Evolutionary conservation across 73 alveolate species (phyloP), one percentile per base, ranked within the genome.

Genomic region (Paramecium tetraurelia): DNA sequence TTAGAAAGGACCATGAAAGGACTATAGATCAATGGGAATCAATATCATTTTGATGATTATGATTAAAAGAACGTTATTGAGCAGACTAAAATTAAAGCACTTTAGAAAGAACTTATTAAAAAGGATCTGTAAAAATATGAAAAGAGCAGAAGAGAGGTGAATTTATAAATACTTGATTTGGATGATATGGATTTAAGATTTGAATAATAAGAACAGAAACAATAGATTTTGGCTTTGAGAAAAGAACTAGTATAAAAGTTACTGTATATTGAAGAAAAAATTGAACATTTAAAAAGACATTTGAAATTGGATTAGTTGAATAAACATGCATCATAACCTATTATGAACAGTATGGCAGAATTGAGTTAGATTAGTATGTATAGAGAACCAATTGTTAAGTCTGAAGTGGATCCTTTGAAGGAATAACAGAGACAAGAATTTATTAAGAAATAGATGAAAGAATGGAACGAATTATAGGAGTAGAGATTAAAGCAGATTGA

Each of bases 391-490:
- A 21, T 46, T 24, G 33, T 24, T 8, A 80, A 44, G 24, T 20
- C 63, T 2, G 90, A 48, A 80, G 24, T 24, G 6, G 90, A 80
- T 27, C 90, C 90, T 8, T 22, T 71, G 48, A 59, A 89, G 24
- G 76, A 70, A 59, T 20, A 89, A 72, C 27, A 40, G 16, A 41
- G 84, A 68, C 22, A 70, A 68, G 75, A 89, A 71, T 89, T 89
- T 57, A 38, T 89, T 27, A 70, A 44, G 31, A 41, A 36, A 41
- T 70, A 89, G 22, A 70, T 89, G 77, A 89, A 71, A 71, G 94
- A 89, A 89, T 70, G 92, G 87, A 71, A 71, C 2, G 94, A 89
- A 44, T 70, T 77, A 71, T 58, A 89, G 10, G 87, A 89, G 57
- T 2, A 70, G 16, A 89, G 94, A 71, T 18, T 41, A n/a, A 40